Evolutionary conservation across 1,139 yeast genomes (phyloP).

Genomic region (Kodamaea ohmeri): DNA sequence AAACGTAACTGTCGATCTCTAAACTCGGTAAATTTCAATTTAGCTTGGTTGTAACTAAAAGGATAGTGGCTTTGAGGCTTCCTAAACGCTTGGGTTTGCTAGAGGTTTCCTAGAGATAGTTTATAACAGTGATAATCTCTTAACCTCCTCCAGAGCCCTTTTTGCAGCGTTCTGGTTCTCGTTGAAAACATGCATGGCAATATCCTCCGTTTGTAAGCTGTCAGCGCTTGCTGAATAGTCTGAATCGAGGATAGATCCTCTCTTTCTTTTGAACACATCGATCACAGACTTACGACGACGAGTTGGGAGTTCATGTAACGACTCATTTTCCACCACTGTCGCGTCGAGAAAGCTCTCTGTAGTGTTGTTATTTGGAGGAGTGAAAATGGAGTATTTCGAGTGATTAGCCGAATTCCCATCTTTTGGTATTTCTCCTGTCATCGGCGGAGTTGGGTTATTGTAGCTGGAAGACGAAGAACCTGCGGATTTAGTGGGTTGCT

Average conservation of each 20-base stretch:
- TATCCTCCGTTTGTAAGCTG: slow-evolving; percentile 44
- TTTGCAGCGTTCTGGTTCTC: slow-evolving; percentile 23
- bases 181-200: slow-evolving; percentile 47
- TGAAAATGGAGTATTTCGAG: slow-evolving; percentile 11
- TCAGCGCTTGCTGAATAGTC: slow-evolving; percentile 22
- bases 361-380: slow-evolving; percentile 19
- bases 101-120: too few relatives aligned
- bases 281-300: slow-evolving; percentile 24
- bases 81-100: too few relatives aligned
- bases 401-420: slow-evolving; percentile 1
- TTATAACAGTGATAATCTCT: slow-evolving; percentile 4
- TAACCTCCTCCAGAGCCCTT: slow-evolving; percentile 28
- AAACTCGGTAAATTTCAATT: too few relatives aligned
- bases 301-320: slow-evolving; percentile 1
- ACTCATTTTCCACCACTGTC: slow-evolving; percentile 8
- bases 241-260: slow-evolving; percentile 29
- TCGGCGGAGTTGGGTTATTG: slow-evolving; percentile 5
- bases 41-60: too few relatives aligned
- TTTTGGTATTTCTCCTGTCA: background rate
- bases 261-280: slow-evolving; percentile 28
- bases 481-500: background rate
- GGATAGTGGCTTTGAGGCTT: too few relatives aligned
- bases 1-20: too few relatives aligned
- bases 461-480: slow-evolving; percentile 6
- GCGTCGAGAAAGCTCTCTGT: slow-evolving; percentile 9